Evolutionary conservation across 495 filamentous ascomycete genomes (phyloP), one percentile per base, ranked within the genome.

Genomic region (Neurospora pannonica): DNA sequence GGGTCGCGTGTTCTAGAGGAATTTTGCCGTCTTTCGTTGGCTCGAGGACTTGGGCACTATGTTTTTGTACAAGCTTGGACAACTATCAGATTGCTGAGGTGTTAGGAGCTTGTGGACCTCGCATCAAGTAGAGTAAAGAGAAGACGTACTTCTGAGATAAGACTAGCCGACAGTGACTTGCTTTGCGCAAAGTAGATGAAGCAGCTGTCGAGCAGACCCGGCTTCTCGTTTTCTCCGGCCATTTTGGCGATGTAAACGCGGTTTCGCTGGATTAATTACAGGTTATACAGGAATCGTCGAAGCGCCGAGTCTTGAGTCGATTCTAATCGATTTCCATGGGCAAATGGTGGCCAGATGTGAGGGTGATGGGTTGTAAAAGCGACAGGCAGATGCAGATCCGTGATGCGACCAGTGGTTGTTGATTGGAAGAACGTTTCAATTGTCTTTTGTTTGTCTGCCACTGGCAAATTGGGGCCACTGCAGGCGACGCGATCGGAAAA

Each of bases 1-100:
- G 94, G 15, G 92, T 97, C 72, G 91, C 87, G 71, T 89, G 79
- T 43, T 82, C 77, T 5, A 93, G 79, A n/a, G 87, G 85, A 9
- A 90, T 85, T 40, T 76, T 82, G 48, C 82, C 82, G 71, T 84
- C 77, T 67, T 76, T 85, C 79, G 72, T 84, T 2, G 84, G 79
- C 42, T 88, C 79, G 70, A 88, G 31, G 2, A 87, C 81, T 67
- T 81, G 81, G 74, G 87, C 92, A 75, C 88, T 90, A 83, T 90
- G 83, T 80, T 86, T 70, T 81, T 81, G 76, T n/a, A 92, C 85
- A 19, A 84, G 75, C 17, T 77, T 72, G 7, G 81, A 78, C 24
- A 85, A 81, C 82, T 91, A 82, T n/a, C 40, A 81, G 81, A 76
- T 31, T 34, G 28, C 81, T 80, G 46, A 38, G 10, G 24, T 31